Percentiles rank a stretch among this genome's conserved stretches.
phyloP scores from a whole-genome alignment of 768 basidiomycete species.

The Boletus reticulatus region DNA sequence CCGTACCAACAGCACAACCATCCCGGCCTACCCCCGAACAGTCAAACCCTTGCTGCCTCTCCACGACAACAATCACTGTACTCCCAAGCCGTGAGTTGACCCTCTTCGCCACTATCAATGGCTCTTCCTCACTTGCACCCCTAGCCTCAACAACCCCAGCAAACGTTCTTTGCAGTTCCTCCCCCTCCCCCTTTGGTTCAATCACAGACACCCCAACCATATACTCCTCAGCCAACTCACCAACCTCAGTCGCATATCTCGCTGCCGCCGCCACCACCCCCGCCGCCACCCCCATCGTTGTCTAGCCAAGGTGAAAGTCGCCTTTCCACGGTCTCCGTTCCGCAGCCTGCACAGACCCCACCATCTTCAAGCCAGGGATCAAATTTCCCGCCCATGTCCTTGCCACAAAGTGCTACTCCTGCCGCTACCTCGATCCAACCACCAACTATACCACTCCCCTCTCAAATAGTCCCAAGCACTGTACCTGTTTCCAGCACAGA shows the following conservation, averaged over 20 bases:
- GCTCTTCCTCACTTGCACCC: neutral
- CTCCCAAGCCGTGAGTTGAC: constrained; percentile 12
- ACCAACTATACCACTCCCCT: constrained; percentile 20
- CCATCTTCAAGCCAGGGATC: constrained; percentile 4
- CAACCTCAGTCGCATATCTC: constrained; percentile 22
- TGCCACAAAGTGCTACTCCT: neutral
- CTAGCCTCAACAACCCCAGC: constrained; percentile 8
- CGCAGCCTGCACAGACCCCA: constrained; percentile 9
- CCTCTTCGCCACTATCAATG: neutral
- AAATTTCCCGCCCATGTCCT: constrained; percentile 4
- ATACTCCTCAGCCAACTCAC: constrained; percentile 15
- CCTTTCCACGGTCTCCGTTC: neutral
- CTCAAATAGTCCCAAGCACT: constrained; percentile 4
- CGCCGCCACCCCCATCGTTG: constrained; percentile 1
- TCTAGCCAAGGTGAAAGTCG: constrained; percentile 1
- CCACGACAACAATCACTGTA: constrained; percentile 2
- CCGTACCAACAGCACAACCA: constrained; percentile 16
- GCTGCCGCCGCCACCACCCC: constrained; percentile 16
- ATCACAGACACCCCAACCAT: constrained; percentile 11
- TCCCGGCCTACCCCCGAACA: constrained; percentile 8
- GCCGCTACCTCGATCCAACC: constrained; percentile 14
- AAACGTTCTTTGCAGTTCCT: constrained; percentile 16
- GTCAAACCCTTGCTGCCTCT: neutral
- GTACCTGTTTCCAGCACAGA: constrained; percentile 20
- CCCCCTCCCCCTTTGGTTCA: constrained; percentile 15